phyloP scores from a whole-genome alignment of 192 early-diverging fungal species.

The Coemansia sp. region DNA sequence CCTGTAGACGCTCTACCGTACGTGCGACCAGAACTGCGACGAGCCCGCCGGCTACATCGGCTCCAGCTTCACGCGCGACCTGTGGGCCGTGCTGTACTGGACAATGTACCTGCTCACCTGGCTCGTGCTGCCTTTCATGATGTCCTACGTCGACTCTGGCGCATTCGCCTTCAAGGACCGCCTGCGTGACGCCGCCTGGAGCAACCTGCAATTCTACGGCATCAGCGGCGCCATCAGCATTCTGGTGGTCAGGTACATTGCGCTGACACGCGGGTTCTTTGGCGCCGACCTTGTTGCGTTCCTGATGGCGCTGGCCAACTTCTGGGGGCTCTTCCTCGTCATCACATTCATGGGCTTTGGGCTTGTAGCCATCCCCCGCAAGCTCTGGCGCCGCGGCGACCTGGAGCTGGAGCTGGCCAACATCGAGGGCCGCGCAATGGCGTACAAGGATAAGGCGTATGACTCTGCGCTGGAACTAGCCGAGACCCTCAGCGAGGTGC shows the following conservation, averaged over 20 bases:
- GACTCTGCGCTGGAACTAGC: constrained; percentile 82
- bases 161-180: constrained; percentile 71
- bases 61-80: constrained; percentile 64
- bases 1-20: constrained; percentile 66
- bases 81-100: constrained; percentile 92
- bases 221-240: constrained; percentile 68
- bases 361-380: constrained; percentile 83
- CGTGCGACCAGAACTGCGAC: constrained; percentile 67
- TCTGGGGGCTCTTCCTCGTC: constrained; percentile 87
- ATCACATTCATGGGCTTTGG: constrained; percentile 93
- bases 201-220: constrained; percentile 82
- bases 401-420: constrained; percentile 60
- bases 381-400: constrained; percentile 77
- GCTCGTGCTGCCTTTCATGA: constrained; percentile 79
- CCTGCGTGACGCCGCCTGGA: constrained; percentile 70
- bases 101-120: constrained; percentile 83
- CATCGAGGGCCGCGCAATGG: constrained; percentile 66
- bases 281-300: constrained; percentile 64
- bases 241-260: constrained; percentile 72
- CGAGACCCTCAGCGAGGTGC: constrained; percentile 53
- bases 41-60: constrained; percentile 76
- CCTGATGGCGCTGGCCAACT: constrained; percentile 91
- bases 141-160: constrained; percentile 83
- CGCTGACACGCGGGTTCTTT: constrained; percentile 56
- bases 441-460: constrained; percentile 75